phyloP scores from a whole-genome alignment of 139 green algal species.

The Astrephomene gubernaculifera region DNA sequence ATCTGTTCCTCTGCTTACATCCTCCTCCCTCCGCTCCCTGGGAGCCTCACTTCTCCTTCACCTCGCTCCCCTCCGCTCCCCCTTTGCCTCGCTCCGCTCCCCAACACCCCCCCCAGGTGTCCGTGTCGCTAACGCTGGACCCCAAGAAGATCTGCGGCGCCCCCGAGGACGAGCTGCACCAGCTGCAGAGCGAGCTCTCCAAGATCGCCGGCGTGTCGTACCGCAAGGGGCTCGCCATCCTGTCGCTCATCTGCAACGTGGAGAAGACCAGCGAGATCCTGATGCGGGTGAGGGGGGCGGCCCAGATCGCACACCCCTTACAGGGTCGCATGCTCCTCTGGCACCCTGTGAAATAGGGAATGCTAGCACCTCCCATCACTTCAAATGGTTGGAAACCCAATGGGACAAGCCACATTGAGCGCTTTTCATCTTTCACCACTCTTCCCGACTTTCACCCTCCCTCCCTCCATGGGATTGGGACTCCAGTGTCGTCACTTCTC shows the following conservation, averaged over 20 bases:
- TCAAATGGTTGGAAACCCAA: no score
- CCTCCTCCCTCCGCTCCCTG: neutral
- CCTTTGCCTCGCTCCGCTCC: neutral
- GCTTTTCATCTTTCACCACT: no score
- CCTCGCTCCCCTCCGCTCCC: neutral
- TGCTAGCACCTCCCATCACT: no score
- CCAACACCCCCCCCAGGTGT: constrained; percentile 53
- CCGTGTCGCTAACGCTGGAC: constrained; percentile 96
- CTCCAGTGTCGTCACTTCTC: no score
- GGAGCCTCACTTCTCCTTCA: neutral
- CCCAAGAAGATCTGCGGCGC: constrained; percentile 77
- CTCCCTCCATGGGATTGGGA: no score
- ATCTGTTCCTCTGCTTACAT: neutral
- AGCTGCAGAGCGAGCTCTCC: constrained; percentile 76
- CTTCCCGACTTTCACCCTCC: no score
- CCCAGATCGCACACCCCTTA: no score
- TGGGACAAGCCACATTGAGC: no score
- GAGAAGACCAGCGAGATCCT: constrained; percentile 86
- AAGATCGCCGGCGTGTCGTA: constrained; percentile 75
- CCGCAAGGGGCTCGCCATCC: constrained; percentile 82
- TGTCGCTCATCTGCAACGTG: constrained; percentile 97
- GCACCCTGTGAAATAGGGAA: no score
- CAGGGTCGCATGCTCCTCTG: no score
- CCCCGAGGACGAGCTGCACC: constrained; percentile 80
- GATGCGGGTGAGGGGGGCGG: constrained; percentile 71